A percentile compares a stretch with the other conserved stretches of the same genome.
phyloP scores from a whole-genome alignment of 2,329 filamentous ascomycete genomes.

The Paramyrothecium sp. region DNA sequence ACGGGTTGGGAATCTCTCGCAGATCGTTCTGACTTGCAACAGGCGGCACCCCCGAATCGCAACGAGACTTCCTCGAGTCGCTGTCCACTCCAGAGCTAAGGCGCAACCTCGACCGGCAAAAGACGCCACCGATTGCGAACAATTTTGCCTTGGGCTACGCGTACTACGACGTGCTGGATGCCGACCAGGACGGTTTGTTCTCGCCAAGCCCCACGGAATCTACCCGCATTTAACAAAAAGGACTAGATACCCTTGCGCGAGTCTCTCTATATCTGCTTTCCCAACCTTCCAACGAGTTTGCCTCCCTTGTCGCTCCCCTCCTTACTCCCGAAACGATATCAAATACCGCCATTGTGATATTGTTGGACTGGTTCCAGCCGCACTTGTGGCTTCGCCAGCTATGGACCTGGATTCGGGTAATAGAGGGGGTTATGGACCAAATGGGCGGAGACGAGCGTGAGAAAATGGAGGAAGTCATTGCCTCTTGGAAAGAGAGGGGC shows the following conservation, averaged over 20 bases:
- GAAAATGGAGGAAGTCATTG: conserved; percentile 84
- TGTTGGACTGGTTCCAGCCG: conserved; percentile 94
- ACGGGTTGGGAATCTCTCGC: background rate
- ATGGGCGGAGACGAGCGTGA: conserved; percentile 75
- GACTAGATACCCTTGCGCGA: conserved; percentile 79
- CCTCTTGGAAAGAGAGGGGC: conserved; percentile 73
- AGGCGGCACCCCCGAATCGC: conserved; percentile 81
- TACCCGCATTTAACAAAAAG: background rate
- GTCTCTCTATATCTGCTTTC: conserved; percentile 86
- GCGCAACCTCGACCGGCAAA: conserved; percentile 55
- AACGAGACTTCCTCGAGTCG: conserved; percentile 78
- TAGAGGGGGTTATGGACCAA: conserved; percentile 73
- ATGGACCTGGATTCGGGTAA: conserved; percentile 82
- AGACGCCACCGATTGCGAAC: conserved; percentile 79
- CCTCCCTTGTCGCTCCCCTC: conserved; percentile 78
- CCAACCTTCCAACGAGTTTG: conserved; percentile 80
- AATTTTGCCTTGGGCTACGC: conserved; percentile 92
- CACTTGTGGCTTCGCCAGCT: conserved; percentile 91
- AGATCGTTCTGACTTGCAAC: conserved; percentile 24
- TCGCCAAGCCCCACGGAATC: background rate
- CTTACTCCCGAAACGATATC: conserved; percentile 81
- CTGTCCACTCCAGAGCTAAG: conserved; percentile 53
- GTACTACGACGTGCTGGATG: conserved; percentile 90
- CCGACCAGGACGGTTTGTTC: conserved; percentile 79
- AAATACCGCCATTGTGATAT: conserved; percentile 82